Base-by-base conservation (phyloP, 352 stramenopile species). In the Globisporangium orthogonon region DNA sequence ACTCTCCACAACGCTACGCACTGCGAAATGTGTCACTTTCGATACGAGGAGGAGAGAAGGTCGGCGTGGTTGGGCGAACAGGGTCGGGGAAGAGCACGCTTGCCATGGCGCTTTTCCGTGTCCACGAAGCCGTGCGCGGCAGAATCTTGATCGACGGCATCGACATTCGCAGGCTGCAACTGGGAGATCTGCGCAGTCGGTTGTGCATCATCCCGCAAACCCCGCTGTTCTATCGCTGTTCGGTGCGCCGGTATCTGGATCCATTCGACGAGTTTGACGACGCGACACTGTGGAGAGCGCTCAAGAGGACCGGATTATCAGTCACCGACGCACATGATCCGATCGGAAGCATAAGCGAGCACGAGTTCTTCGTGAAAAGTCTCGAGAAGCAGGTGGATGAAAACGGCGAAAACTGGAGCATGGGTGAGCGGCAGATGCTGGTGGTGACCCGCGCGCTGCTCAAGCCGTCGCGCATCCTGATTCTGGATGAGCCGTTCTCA, bases 181-280 rank as follows among this genome's bases (percentile, higher is more conserved):
- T 83, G 28, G 62, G 56, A 44, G 58, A 62, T 14, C 53, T 86
- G 29, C 75, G 75, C 28, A 66, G 62, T 1, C 67, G 70, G 11
- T 56, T 86, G 15, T 76, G 63, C 40, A 82, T 86, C 40, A 71
- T 98, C 46, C 95, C 95, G 6, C 75, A 86, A 62, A 88, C 97
- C 45, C 94, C 94, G 37, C 74, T 98, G 7, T 73, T 98, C 53
- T 98, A 98, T 60, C 81, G 73, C 11, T 95, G 95, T 29, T 94
- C 80, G 9, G 74, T 98, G 41, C 82, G 91, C 17, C 83, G 73
- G 31, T 98, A 98, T 66, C 62, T 98, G 9, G 93, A 98, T 65
- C 94, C 92, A 40, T 97, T 96, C 43, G 18, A 75, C 30, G 65
- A 91, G 53, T 91, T 86, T 60, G 73, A 65, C 18, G 87, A 97